Evolutionary conservation across 2,329 filamentous ascomycete genomes (phyloP).

Genomic region (Curvularia sp.): DNA sequence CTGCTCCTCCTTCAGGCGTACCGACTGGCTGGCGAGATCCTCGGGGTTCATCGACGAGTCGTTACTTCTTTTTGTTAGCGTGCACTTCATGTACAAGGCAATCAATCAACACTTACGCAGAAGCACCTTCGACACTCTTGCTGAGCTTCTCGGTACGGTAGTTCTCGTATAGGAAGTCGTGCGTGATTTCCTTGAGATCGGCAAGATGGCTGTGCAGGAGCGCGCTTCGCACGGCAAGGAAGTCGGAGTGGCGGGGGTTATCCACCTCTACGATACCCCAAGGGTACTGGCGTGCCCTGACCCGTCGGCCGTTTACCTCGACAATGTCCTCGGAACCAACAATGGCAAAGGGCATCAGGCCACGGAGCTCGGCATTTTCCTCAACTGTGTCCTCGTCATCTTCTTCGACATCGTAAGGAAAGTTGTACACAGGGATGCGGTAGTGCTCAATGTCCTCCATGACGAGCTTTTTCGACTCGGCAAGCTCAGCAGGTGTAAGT

Average conservation of each 20-base stretch:
- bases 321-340: slow-evolving; percentile 95
- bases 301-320: slow-evolving; percentile 90
- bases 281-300: slow-evolving; percentile 95
- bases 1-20: slow-evolving; percentile 99
- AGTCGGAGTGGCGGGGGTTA: slow-evolving; percentile 98
- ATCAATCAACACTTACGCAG: slow-evolving; percentile 71
- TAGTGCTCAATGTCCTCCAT: slow-evolving; percentile 99
- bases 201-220: slow-evolving; percentile 97
- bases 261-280: slow-evolving; percentile 99
- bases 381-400: slow-evolving; percentile 99
- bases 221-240: slow-evolving; percentile 94
- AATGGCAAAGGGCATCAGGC: slow-evolving; percentile 98
- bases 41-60: slow-evolving; percentile 97
- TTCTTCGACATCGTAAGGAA: slow-evolving; percentile 99
- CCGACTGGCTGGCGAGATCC: slow-evolving; percentile 94
- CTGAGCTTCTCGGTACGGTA: slow-evolving; percentile 99
- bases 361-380: slow-evolving; percentile 96
- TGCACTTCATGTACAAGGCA: neutral
- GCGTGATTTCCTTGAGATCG: slow-evolving; percentile 98
- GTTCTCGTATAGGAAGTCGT: slow-evolving; percentile 99
- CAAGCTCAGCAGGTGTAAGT: slow-evolving; percentile 92
- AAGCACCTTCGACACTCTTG: slow-evolving; percentile 94
- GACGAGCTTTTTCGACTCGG: slow-evolving; percentile 99
- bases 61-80: slow-evolving; percentile 47
- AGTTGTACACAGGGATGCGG: slow-evolving; percentile 99